Base-by-base conservation (phyloP, 73 alveolate species). In the Paramecium pentaurelia region DNA sequence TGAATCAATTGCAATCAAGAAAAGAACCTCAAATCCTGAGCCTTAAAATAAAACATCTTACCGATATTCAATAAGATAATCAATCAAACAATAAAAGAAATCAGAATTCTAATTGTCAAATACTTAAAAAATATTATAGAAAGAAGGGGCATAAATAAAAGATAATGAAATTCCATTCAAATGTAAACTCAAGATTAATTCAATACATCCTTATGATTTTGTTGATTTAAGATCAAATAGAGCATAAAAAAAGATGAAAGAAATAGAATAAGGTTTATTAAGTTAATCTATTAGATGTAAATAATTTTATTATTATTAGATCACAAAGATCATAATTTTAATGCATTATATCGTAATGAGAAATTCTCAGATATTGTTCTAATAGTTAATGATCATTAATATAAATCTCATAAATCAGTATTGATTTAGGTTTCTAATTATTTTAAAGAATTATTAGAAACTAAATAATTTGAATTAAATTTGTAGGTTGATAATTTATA, bases 1-100 rank as follows among this genome's bases (percentile, higher is more conserved):
- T 68, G 84, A 68, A 6, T 34, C 58, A 16, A 14, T 73, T 1
- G 14, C 6, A 5, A 32, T 30, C 4, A 73, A 73, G 60, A 73
- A 73, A n/a, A 73, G 87, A 73, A 38, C 87, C 4, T 73, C 87
- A 1, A 73, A 73, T 73, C 87, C 87, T 36, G 87, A 73, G 10
- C 47, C 18, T 32, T 73, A 73, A 40, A 73, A 32, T 1, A 73
- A 73, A 73, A 73, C 54, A 36, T 73, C 87, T 8, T 36, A 11
- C 1, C 28, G 87, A 4, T 73, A 73, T 38, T 73, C 87, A 0
- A 73, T 73, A 14, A 4, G 87, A 16, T 73, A 73, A 37, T 73
- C 87, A 9, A 38, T 73, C 10, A 73, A 22, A 5, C 8, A 22
- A 14, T 38, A 34, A 73, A 73, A 73, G 27, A 37, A 73, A 44